These are phyloP conservation scores for Catunica adiposa DNA, from an alignment of 2,329 filamentous ascomycete species.

Conservation along the genomic window DNA sequence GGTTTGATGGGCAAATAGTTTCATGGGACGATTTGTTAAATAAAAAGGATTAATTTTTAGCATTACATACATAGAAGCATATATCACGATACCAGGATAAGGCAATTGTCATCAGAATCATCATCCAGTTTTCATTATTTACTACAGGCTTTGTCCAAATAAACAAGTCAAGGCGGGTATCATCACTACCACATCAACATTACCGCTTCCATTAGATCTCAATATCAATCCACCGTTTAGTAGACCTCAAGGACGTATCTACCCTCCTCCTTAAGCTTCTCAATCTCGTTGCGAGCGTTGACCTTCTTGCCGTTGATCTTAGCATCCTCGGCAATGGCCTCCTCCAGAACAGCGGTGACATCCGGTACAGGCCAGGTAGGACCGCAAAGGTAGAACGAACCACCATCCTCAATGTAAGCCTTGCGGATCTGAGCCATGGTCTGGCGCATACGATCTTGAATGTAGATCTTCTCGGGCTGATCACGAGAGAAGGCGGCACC, in stretches of 20 bases:
- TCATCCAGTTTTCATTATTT: neutral
- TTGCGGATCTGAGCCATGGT: constrained; percentile 65
- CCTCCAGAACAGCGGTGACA: constrained; percentile 82
- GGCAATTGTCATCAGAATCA: neutral
- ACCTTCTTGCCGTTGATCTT: constrained; percentile 60
- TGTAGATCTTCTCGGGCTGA: constrained; percentile 97
- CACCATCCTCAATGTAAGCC: constrained; percentile 74
- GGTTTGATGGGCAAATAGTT: constrained; percentile 20
- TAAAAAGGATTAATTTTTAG: neutral
- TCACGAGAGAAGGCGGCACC: constrained; percentile 92
- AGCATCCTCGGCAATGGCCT: constrained; percentile 68
- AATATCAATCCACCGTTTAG: constrained; percentile 29
- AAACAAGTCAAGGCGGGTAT: neutral
- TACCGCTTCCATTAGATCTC: too few species aligned
- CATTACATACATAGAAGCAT: neutral
- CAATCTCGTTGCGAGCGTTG: constrained; percentile 78
- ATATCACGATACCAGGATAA: neutral
- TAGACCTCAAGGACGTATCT: constrained; percentile 96
- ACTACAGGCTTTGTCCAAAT: neutral
- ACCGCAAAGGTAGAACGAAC: constrained; percentile 91
- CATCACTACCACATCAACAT: too few species aligned
- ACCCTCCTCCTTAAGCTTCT: constrained; percentile 86
- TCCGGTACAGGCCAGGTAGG: constrained; percentile 98
- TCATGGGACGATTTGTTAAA: constrained; percentile 24
- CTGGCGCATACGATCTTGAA: constrained; percentile 94